Evolutionary conservation across 2,329 filamentous ascomycete species (phyloP).

Genomic region (Monilinia laxa): DNA sequence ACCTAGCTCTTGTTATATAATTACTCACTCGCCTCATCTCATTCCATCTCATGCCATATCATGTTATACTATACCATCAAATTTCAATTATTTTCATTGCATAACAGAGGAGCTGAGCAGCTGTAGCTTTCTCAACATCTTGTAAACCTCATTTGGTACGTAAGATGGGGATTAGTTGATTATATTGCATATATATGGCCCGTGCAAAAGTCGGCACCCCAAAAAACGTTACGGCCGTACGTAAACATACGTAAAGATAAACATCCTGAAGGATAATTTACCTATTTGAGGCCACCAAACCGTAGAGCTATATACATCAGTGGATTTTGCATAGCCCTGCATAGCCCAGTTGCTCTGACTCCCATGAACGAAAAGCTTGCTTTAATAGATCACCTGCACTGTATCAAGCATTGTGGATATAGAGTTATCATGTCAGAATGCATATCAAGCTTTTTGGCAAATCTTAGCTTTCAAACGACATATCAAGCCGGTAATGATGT

Average conservation of each 20-base stretch:
- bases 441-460: not conserved
- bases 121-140: constrained; percentile 8
- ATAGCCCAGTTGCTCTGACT: too few species aligned
- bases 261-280: not conserved
- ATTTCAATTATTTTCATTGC: not conserved
- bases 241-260: too few species aligned
- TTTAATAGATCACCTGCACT: not conserved
- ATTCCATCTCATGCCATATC: not conserved
- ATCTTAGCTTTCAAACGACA: not conserved
- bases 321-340: not conserved
- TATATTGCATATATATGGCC: not conserved
- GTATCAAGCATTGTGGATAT: constrained; percentile 1
- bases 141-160: constrained; percentile 7
- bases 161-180: not conserved
- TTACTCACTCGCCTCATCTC: too few species aligned
- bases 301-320: not conserved
- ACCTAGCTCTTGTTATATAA: constrained; percentile 16
- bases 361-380: not conserved
- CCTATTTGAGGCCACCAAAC: not conserved
- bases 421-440: not conserved
- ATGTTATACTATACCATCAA: too few species aligned
- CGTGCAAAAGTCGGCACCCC: not conserved
- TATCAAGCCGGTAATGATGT: not conserved
- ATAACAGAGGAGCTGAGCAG: not conserved
- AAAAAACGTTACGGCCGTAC: not conserved